Base-by-base conservation (phyloP, 106 monocot genomes). In the Iris macrosiphon region DNA sequence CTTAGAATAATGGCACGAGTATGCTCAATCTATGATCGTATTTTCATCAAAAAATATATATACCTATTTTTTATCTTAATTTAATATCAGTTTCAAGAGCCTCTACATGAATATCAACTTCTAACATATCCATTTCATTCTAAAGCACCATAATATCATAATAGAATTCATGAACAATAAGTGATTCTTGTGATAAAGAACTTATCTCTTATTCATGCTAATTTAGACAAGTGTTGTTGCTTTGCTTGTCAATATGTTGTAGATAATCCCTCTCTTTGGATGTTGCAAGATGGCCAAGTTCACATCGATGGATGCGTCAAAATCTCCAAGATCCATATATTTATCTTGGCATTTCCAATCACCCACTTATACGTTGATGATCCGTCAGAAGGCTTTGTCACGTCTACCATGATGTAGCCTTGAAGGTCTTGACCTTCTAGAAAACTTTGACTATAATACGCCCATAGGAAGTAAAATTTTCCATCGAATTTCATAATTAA, bases 51-150 rank as follows among this genome's bases (percentile, higher is more conserved):
- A 13, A 60, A 60, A 19, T 45, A 31, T 11, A n/a, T 26, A 31
- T 28, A 45, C 8, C 9, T n/a, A 45, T 5, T 38, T 38, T 18
- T 38, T 56, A 37, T 56, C 55, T 18, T 37, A 56, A 7, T 31
- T 56, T 23, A 0, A 35, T 4, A 35, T 18, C 18, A n/a, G 55
- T 56, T 56, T 35, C 37, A 22, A 56, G 5, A 21, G 45, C 60
- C 7, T 41, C 45, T 46, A 5, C 3, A 31, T 16, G 29, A 31
- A 60, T 60, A 32, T 28, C 6, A 20, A 9, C 25, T 4, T 45
- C 17, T 46, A 60, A 18, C 60, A 45, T 60, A 20, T 60, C 55
- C 20, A 38, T 56, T 38, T 56, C 55, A 56, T 56, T 56, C 55
- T 20, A 56, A 22, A 56, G 16, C 37, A 56, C 7, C 55, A 56